These are phyloP conservation scores for Hemisphaericaspora xylanilytica DNA, from an alignment of 1,139 yeast species.

Conservation along the genomic window DNA sequence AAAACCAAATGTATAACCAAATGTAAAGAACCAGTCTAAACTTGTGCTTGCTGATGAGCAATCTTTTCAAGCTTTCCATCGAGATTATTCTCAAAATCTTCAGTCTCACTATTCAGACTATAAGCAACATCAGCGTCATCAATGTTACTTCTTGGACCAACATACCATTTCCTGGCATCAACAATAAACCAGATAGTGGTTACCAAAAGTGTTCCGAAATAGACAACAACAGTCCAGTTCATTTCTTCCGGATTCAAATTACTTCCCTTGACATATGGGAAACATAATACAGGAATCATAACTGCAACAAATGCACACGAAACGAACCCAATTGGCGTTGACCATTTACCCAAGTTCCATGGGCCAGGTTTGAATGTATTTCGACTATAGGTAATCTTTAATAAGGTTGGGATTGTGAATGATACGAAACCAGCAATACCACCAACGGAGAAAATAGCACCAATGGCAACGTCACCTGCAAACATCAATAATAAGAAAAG, in stretches of 20 bases:
- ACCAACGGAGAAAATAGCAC: slow-evolving; percentile 75
- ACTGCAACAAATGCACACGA: slow-evolving; percentile 47
- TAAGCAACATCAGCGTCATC: slow-evolving; percentile 32
- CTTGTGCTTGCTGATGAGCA: slow-evolving; percentile 11
- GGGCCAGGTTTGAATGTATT: slow-evolving; percentile 64
- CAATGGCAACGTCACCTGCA: slow-evolving; percentile 68
- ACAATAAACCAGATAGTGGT: slow-evolving; percentile 51
- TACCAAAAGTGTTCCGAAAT: slow-evolving; percentile 60
- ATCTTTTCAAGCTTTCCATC: slow-evolving; percentile 11
- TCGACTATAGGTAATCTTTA: slow-evolving; percentile 57
- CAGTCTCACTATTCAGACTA: slow-evolving; percentile 12
- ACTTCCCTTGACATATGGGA: slow-evolving; percentile 57
- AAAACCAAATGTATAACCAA: background rate
- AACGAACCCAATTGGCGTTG: slow-evolving; percentile 44
- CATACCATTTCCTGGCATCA: slow-evolving; percentile 64
- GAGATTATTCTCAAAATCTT: slow-evolving; percentile 8
- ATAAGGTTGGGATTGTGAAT: slow-evolving; percentile 63
- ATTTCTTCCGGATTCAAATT: slow-evolving; percentile 46
- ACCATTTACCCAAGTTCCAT: slow-evolving; percentile 60
- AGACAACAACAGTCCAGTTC: slow-evolving; percentile 74
- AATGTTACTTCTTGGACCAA: slow-evolving; percentile 65
- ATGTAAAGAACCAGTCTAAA: background rate
- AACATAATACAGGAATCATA: slow-evolving; percentile 67
- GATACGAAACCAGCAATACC: slow-evolving; percentile 74
- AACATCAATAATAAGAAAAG: slow-evolving; percentile 57